phyloP scores from a whole-genome alignment of 192 early-diverging fungal genomes.

The Mortierella alpina region DNA sequence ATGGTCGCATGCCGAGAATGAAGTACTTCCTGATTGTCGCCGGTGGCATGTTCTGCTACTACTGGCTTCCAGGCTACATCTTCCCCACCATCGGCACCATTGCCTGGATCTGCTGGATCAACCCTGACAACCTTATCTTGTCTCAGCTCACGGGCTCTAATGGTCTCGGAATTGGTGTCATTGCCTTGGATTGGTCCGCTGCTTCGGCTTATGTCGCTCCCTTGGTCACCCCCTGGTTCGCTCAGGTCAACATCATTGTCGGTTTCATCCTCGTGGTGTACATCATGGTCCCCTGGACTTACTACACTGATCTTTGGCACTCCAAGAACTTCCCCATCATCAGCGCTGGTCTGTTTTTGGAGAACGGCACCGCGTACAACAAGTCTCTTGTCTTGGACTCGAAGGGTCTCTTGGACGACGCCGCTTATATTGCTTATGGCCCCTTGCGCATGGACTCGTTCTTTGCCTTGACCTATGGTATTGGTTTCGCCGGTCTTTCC shows the following conservation, averaged over 20 bases:
- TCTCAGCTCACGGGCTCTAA: conserved; percentile 52
- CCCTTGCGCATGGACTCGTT: conserved; percentile 60
- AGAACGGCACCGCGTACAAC: conserved; percentile 41
- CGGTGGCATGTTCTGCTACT: conserved; percentile 60
- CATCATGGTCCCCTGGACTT: conserved; percentile 60
- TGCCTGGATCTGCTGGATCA: conserved; percentile 61
- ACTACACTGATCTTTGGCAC: conserved; percentile 58
- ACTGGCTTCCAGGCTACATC: conserved; percentile 65
- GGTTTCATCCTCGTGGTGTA: conserved; percentile 61
- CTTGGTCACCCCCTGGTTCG: conserved; percentile 56
- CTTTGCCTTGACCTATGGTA: conserved; percentile 59
- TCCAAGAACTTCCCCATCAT: conserved; percentile 50
- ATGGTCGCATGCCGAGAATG: conserved; percentile 52
- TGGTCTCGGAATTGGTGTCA: conserved; percentile 62
- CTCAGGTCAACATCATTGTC: conserved; percentile 55
- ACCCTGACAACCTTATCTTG: conserved; percentile 44
- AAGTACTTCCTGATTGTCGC: conserved; percentile 68
- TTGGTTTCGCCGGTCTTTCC: conserved; percentile 64
- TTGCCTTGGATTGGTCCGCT: conserved; percentile 70
- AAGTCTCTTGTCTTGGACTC: conserved; percentile 34
- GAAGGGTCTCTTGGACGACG: conserved; percentile 38
- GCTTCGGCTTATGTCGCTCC: conserved; percentile 53
- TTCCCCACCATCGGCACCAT: conserved; percentile 56
- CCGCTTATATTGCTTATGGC: conserved; percentile 45
- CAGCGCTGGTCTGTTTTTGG: conserved; percentile 32